Evolutionary conservation across 2,329 filamentous ascomycete genomes (phyloP), one percentile per base, ranked within the genome.

Genomic region (Blastomyces parvus): DNA sequence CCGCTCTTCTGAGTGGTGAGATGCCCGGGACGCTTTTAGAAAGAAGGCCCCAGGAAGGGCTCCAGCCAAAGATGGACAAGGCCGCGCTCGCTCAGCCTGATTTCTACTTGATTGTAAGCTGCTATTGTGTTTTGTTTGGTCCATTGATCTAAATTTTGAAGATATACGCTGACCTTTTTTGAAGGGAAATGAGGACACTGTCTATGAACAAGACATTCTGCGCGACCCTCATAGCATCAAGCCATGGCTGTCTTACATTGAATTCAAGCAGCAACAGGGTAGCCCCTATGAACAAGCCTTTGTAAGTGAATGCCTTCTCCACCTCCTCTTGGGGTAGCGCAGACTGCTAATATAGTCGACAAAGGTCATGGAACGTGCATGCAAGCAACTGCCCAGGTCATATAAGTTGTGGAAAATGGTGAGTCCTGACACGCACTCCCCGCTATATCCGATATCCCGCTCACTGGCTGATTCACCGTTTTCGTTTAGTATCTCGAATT

Each of bases 351-450:
- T 38, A 27, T 33, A 22, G 22, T 40, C 27, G 46, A 19, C 64
- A 44, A 62, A 80, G 78, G 84, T 91, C 46, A 88, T 97, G 79
- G 94, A 97, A 78, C 86, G 94, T 72, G 93, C 94, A 64, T 97
- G 93, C 76, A 82, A 85, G 67, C 89, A 95, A 70, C 83, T 99
- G 56, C 94, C 94, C 59, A 86, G 94, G 69, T 97, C 93, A 36
- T 99, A 96, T 81, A 99, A 99, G 80, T 82, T 99, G 59, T 99
- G 94, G 94, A 97, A 96, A 79, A 86, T 96, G 85, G 88, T 90
- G 78, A 64, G 77, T 70, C 55, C 25, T 7, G 60, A 36, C 17
- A 48, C 33, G 3, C 22, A 30, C 62, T 22, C 30, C 27, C 9
- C 14, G 19, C 33, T 19, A 55, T 19, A 27, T 27, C 14, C 8